Evolutionary conservation across 257 asterid genomes (phyloP).

Genomic region (Agastache rugosa): DNA sequence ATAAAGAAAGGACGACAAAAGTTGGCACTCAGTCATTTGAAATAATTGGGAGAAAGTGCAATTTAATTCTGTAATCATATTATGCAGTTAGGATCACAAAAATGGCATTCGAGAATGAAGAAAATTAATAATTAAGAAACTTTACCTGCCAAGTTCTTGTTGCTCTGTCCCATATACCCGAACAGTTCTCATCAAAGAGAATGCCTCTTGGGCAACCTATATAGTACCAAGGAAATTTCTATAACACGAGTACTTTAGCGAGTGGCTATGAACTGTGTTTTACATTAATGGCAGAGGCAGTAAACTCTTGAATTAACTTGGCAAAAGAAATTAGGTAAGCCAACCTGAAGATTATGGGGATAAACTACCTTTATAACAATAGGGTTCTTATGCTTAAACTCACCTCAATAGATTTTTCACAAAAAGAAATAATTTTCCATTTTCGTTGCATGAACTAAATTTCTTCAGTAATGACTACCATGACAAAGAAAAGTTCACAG

Average conservation of each 20-base stretch:
- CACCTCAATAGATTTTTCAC: too few species aligned
- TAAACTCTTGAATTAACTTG: conserved; percentile 80
- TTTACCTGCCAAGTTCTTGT: conserved; percentile 79
- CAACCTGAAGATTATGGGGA: conserved; percentile 13
- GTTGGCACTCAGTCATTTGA: neutral
- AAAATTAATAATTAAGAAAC: conserved; percentile 11
- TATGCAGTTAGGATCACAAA: neutral
- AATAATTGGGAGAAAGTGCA: neutral
- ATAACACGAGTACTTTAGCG: conserved; percentile 28
- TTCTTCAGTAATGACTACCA: too few species aligned
- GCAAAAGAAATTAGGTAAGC: conserved; percentile 40
- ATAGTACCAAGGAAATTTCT: conserved; percentile 28
- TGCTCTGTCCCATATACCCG: conserved; percentile 91
- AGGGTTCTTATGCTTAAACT: too few species aligned
- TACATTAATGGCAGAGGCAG: conserved; percentile 95
- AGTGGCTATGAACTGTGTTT: conserved; percentile 28
- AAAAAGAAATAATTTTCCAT: too few species aligned
- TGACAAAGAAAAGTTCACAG: too few species aligned
- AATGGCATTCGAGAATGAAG: neutral
- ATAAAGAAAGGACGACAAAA: neutral
- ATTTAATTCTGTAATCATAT: neutral
- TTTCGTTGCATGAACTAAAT: too few species aligned
- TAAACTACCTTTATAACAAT: neutral
- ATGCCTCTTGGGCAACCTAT: conserved; percentile 94
- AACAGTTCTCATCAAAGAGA: conserved; percentile 93